These are phyloP conservation scores for Cucumis hystrix DNA, from an alignment of 306 rosid genomes.

Conservation along the genomic window DNA sequence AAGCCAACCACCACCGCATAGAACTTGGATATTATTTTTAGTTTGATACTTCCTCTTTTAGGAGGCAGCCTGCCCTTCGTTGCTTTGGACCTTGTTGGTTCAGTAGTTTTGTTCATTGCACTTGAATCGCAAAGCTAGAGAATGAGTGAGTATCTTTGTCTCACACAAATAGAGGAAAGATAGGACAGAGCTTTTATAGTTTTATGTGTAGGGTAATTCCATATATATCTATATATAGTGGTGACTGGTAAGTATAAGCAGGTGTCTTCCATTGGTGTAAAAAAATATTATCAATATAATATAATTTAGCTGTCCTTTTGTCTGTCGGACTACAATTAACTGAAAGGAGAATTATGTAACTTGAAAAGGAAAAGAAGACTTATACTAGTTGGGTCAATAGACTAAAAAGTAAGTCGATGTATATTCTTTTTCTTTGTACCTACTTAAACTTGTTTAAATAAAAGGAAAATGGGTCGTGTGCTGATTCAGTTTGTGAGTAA, in stretches of 20 bases:
- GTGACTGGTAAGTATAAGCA: neutral
- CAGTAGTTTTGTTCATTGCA: slow-evolving; percentile 22
- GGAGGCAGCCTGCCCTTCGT: slow-evolving; percentile 31
- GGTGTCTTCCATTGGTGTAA: neutral
- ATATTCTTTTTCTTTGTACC: neutral
- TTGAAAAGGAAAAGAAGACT: neutral
- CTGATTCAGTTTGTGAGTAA: neutral
- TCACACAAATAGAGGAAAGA: neutral
- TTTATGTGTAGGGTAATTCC: neutral
- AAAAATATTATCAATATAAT: neutral
- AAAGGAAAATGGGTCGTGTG: neutral
- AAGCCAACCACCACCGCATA: slow-evolving; percentile 8
- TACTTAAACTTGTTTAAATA: neutral
- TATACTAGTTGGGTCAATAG: neutral
- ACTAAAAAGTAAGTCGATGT: neutral
- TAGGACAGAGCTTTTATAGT: neutral
- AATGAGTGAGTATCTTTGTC: neutral
- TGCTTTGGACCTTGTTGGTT: slow-evolving; percentile 5
- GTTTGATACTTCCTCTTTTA: slow-evolving; percentile 53
- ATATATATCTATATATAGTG: neutral
- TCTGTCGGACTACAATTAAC: neutral
- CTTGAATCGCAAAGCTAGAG: neutral
- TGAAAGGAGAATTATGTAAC: neutral
- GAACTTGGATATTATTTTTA: slow-evolving; percentile 21
- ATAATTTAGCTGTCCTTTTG: neutral